Base-by-base conservation (phyloP, 2,329 filamentous ascomycete genomes). In the Calonectria crousiana region DNA sequence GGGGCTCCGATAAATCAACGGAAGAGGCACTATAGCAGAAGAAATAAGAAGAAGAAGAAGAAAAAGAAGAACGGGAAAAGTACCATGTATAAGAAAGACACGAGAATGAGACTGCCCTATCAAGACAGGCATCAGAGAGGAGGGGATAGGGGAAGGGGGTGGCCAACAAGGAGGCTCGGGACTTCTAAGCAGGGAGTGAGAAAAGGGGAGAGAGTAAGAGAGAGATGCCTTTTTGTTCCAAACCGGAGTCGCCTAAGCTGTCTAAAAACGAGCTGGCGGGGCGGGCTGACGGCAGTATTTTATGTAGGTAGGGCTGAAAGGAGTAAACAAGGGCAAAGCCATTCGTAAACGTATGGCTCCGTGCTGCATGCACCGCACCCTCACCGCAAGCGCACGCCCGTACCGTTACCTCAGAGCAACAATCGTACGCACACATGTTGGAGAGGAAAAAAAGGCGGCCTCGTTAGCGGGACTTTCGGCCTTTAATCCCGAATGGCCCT, bases 241-340 rank as follows among this genome's bases (percentile, higher is more conserved):
- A 28, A 34, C 34, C 32, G 44, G 65, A 68, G 53, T 41, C 47
- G 56, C n/a, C 65, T 34, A 41, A 47, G 44, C 64, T 65, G 67
- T 67, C 56, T 52, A 41, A 41, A 53, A 49, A 71, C 32, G 56
- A 66, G 49, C 62, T 28, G 47, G 69, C 53, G 26, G 44, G 70
- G 67, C 66, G 66, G 68, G 52, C 53, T 70, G 73, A 47, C 67
- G 34, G 28, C 62, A 62, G 34, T 62, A 69, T 65, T n/a, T 44
- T 73, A 75, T 71, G 68, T 79, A 69, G 72, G 73, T 79, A 81
- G 75, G 78, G 76, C 77, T 81, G 79, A 80, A 69, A 44, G 34
- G 60, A 73, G 64, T 20, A 69, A 66, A 74, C 67, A 23, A 77
- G 62, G 73, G 67, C 26, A 75, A 36, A 32, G 36, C 32, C 38